Base-by-base conservation (phyloP, 2,329 filamentous ascomycete species). In the Penicillium decumbens region DNA sequence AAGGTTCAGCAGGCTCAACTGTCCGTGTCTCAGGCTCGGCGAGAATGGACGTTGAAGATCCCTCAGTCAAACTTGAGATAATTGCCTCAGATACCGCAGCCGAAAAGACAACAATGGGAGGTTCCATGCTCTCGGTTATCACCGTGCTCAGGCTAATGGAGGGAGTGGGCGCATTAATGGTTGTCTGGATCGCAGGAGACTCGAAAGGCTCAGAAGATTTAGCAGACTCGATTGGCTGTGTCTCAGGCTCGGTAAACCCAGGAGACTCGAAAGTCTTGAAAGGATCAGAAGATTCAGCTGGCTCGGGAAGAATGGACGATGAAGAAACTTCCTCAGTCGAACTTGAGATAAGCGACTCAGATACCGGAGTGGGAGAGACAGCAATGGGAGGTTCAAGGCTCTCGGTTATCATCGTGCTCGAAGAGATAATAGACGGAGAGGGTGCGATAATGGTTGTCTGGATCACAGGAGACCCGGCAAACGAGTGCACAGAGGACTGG, bases 401-500 rank as follows among this genome's bases (percentile, higher is more conserved):
- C 15, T 46, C 33, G 9, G 18, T 15, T 5, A 41, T 23, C 4
- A 20, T 13, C 3, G 30, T 5, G 30, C 9, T 41, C 6, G 46
- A 28, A 15, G 38, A 20, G 28, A 29, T 1, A 24, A 28, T 7
- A 7, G 40, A 33, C 1, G 29, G n/a, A 10, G 12, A 10, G 3
- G 32, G 25, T n/a, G 27, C 15, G n/a, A 33, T 23, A 1, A 10
- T 20, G 5, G 30, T 20, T 6, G 20, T 27, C n/a, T n/a, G 15
- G 3, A 23, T 23, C 2, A 18, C 8, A 15, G 35, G 8, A 4
- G 23, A 20, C 4, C 18, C 8, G 10, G 28, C 47, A 15, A 62
- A 60, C 1, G 44, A 49, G 12, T 45, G 52, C n/a, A 63, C 28
- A 6, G 56, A 40, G 3, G 53, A 37, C 1, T 30, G 29, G 2